Conservation (phyloP, 208 protist genomes). For the Leishmania aethiopica region DNA sequence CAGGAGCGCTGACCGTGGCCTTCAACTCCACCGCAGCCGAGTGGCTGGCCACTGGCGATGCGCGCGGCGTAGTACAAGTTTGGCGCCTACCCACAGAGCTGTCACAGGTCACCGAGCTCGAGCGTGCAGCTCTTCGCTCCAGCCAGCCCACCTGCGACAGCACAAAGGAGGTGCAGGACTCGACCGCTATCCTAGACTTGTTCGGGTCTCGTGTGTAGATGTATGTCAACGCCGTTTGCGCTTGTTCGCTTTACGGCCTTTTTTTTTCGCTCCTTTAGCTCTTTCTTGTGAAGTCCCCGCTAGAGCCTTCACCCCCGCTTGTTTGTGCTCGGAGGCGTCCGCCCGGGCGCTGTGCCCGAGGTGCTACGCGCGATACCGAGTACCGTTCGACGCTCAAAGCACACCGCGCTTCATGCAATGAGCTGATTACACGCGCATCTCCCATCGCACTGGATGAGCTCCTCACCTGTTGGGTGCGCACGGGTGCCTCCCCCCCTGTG, state of each 20-base stretch:
- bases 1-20: slow-evolving; percentile 56
- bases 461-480: not conserved
- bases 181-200: slow-evolving; percentile 43
- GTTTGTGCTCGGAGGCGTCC: not conserved
- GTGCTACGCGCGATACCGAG: not conserved
- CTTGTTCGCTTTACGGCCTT: not conserved
- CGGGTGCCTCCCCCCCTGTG: not conserved
- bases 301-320: not conserved
- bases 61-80: slow-evolving; percentile 59
- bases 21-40: slow-evolving; percentile 70
- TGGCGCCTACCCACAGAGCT: slow-evolving; percentile 77
- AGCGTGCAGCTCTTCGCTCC: slow-evolving; percentile 71
- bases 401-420: not conserved
- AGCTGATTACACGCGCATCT: not conserved
- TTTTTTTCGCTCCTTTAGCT: not conserved
- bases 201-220: slow-evolving; percentile 68
- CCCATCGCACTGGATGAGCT: not conserved
- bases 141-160: slow-evolving; percentile 29
- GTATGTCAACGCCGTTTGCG: not conserved
- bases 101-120: slow-evolving; percentile 72
- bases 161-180: slow-evolving; percentile 12
- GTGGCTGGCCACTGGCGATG: slow-evolving; percentile 84
- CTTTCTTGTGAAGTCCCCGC: not conserved
- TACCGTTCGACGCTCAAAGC: not conserved
- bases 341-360: not conserved